Percentiles rank a stretch among this genome's conserved stretches.
Evolutionary conservation across 2,329 filamentous ascomycete species (phyloP).

Genomic region (Fusarium pseudocircinatum): DNA sequence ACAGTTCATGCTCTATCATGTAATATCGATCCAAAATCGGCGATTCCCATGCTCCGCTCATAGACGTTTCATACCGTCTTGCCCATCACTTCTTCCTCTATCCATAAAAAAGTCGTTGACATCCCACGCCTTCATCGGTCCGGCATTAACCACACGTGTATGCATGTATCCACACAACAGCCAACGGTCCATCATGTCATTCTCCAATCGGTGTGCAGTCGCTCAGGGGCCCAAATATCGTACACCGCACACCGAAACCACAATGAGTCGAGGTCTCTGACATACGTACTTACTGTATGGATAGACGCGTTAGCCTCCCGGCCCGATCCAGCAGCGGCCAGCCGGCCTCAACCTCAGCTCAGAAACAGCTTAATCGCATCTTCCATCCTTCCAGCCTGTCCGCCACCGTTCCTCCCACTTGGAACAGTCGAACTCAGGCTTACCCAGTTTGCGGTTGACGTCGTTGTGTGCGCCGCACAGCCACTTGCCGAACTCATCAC

Average conservation of each 20-base stretch:
- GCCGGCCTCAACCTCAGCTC: conserved; percentile 30
- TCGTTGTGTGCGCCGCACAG: conserved; percentile 89
- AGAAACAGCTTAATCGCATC: conserved; percentile 61
- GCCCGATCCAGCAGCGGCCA: conserved; percentile 10
- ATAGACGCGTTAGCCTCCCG: conserved; percentile 4
- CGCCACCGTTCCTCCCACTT: conserved; percentile 95
- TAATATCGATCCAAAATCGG: conserved; percentile 7
- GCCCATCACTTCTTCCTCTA: conserved; percentile 2
- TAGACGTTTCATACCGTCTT: not conserved
- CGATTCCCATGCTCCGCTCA: conserved; percentile 9
- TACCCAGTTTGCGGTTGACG: conserved; percentile 89
- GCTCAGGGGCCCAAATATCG: conserved; percentile 5
- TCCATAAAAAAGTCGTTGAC: not conserved
- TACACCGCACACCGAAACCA: conserved; percentile 33
- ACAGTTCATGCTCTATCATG: conserved; percentile 6
- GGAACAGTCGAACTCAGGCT: conserved; percentile 87
- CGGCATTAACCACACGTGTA: conserved; percentile 16
- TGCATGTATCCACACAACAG: conserved; percentile 19
- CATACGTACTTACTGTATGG: not conserved
- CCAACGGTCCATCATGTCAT: conserved; percentile 19
- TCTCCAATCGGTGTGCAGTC: not conserved
- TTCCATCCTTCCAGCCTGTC: conserved; percentile 82
- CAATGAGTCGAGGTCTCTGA: not conserved
- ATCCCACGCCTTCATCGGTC: conserved; percentile 16
- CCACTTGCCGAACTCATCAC: conserved; percentile 81